Base-by-base conservation (phyloP, 768 basidiomycete species). In the Lepiota brunneoincarnata region DNA sequence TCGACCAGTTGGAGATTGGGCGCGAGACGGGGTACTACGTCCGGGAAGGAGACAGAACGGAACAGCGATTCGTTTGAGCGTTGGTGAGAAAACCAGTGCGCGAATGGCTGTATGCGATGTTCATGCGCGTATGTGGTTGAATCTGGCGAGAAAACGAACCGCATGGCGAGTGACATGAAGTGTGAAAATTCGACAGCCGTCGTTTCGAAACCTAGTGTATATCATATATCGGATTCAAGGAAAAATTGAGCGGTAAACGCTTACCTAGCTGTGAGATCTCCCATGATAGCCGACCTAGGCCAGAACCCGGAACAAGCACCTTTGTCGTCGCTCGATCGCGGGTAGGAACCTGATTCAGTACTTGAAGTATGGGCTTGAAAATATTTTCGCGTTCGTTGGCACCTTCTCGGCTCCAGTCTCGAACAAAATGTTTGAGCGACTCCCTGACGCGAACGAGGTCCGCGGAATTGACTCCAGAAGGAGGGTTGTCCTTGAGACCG, bases 61-160 rank as follows among this genome's bases (percentile, higher is more conserved):
- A 87, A 83, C 2, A 83, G 63, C 10, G 75, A 64, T 12, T 72
- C 71, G 12, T 71, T 72, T 21, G 71, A 71, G 11, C 78, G 74
- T 59, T 87, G 84, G 63, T 89, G 86, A 15, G 86, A 87, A 66
- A 85, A 87, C 80, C 83, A 84, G 59, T 86, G 80, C 0, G 82
- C 73, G 60, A 80, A 87, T 0, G 87, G 87, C 39, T 78, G 75
- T 5, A 88, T 52, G 7, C 60, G 65, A 64, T 87, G 84, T 61
- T 85, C 72, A 45, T 81, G 63, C 1, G 63, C 43, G 6, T 51
- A 35, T 1, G 68, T 64, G 0, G 83, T 82, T 4, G 70, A 66
- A 4, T 71, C 67, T 4, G 75, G 71, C 1, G 79, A 82, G 15
- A 84, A 72, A 12, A 88, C 71, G 62, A 84, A 81, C 3, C 79